Evolutionary conservation across 164 flowering plant species (phyloP).

Genomic region (Annona squamosa): DNA sequence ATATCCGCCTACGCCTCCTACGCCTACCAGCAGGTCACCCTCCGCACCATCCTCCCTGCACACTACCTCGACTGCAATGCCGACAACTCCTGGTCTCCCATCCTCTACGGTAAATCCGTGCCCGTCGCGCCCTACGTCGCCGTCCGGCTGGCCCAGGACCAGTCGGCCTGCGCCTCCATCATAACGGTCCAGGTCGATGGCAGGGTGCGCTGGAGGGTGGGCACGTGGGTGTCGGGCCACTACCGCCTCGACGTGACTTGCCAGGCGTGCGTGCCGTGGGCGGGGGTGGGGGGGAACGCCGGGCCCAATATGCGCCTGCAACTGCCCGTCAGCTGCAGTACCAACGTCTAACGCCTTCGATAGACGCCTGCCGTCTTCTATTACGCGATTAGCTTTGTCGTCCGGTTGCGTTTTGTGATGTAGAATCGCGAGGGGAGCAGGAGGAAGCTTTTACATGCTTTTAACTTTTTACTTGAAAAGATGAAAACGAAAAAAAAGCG

Average conservation of each 20-base stretch:
- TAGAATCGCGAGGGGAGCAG: too few relatives aligned
- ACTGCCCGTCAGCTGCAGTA: conserved; percentile 6
- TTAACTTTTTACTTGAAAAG: too few relatives aligned
- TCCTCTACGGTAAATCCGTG: conserved; percentile 6
- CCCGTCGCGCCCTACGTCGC: conserved; percentile 15
- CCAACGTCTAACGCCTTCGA: neutral
- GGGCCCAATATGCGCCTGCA: conserved; percentile 1
- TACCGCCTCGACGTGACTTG: conserved; percentile 16
- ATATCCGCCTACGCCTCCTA: conserved; percentile 10
- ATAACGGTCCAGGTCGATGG: conserved; percentile 11
- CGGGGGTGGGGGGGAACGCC: neutral
- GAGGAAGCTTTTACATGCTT: too few relatives aligned
- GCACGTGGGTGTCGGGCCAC: conserved; percentile 16
- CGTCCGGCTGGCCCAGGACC: conserved; percentile 3
- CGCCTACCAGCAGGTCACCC: conserved; percentile 16
- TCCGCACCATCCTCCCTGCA: neutral
- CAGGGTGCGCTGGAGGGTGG: conserved; percentile 16
- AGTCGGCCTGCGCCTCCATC: neutral
- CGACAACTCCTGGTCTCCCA: conserved; percentile 9
- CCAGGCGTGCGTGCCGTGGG: conserved; percentile 6
- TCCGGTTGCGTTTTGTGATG: too few relatives aligned
- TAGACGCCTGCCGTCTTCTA: too few relatives aligned
- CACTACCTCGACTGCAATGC: conserved; percentile 14
- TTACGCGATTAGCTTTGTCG: too few relatives aligned
- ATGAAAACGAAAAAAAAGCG: too few relatives aligned